These are phyloP conservation scores for Zygoascus bituminiphila DNA, from an alignment of 805 yeast genomes.

Conservation along the genomic window DNA sequence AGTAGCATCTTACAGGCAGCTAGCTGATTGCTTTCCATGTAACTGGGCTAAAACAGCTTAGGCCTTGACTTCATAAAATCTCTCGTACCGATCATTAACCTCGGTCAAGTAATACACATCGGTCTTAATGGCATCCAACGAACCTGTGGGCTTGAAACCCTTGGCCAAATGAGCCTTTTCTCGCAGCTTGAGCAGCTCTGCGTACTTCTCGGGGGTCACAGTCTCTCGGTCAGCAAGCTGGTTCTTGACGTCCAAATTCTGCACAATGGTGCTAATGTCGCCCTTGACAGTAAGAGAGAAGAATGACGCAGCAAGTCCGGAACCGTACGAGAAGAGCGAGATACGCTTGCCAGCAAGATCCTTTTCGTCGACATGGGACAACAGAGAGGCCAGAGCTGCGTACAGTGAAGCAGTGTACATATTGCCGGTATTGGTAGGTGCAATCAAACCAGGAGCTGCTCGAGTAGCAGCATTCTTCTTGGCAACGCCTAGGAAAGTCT, in stretches of 20 bases:
- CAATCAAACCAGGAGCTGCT: slow-evolving; percentile 71
- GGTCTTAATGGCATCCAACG: slow-evolving; percentile 55
- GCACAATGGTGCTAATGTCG: slow-evolving; percentile 61
- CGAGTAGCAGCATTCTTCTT: slow-evolving; percentile 59
- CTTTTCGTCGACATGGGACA: slow-evolving; percentile 67
- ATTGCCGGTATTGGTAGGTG: slow-evolving; percentile 96
- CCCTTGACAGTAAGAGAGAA: slow-evolving; percentile 74
- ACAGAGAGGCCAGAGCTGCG: slow-evolving; percentile 75
- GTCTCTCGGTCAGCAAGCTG: slow-evolving; percentile 57
- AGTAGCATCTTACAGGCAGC: too few relatives aligned
- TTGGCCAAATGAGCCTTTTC: slow-evolving; percentile 84
- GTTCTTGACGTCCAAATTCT: slow-evolving; percentile 56
- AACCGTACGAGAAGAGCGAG: slow-evolving; percentile 94
- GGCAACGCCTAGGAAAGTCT: slow-evolving; percentile 69
- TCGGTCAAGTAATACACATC: slow-evolving; percentile 81
- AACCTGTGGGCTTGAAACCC: slow-evolving; percentile 69
- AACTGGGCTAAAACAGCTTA: too few relatives aligned
- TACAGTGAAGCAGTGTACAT: slow-evolving; percentile 94
- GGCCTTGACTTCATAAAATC: slow-evolving; percentile 65
- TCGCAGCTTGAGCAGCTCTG: slow-evolving; percentile 73
- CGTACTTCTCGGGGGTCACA: slow-evolving; percentile 72
- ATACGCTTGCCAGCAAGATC: slow-evolving; percentile 74
- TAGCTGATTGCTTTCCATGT: too few relatives aligned
- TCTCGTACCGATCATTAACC: slow-evolving; percentile 82
- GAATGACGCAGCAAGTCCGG: slow-evolving; percentile 91